These are phyloP conservation scores for Zychaea mexicana DNA, from an alignment of 371 early-diverging fungal genomes.

Conservation along the genomic window DNA sequence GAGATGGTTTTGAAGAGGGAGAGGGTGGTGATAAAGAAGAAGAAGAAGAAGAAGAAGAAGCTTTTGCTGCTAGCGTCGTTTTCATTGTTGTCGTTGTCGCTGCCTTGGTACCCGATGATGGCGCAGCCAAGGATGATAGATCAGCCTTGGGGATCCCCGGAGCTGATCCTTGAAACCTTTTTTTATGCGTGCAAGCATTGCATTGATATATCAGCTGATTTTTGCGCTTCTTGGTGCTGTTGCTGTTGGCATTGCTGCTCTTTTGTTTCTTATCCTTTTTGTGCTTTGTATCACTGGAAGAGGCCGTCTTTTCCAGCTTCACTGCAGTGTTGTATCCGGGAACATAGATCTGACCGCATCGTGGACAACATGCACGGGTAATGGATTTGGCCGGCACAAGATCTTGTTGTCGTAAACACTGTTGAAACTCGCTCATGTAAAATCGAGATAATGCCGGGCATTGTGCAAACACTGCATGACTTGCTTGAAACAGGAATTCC, in stretches of 20 bases:
- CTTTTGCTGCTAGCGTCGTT: neutral
- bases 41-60: neutral
- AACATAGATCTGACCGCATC: conserved; percentile 39
- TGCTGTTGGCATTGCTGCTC: neutral
- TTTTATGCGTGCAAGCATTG: conserved; percentile 21
- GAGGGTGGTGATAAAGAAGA: neutral
- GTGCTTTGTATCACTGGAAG: too few relatives aligned
- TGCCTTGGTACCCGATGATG: neutral
- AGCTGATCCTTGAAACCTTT: conserved; percentile 24
- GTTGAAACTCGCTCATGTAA: conserved; percentile 48
- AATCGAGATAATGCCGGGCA: conserved; percentile 40
- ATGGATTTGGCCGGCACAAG: conserved; percentile 23
- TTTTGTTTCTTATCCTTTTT: neutral
- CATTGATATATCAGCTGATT: conserved; percentile 27
- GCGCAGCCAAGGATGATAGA: neutral
- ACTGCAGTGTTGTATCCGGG: conserved; percentile 32
- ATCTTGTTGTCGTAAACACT: conserved; percentile 28
- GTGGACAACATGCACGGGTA: conserved; percentile 26
- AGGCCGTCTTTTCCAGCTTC: conserved; percentile 5
- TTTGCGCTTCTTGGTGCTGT: conserved; percentile 7
- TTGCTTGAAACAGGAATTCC: conserved; percentile 38
- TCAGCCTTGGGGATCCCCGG: conserved; percentile 15
- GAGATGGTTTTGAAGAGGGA: neutral
- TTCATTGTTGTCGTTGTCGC: conserved; percentile 2
- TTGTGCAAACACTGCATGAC: conserved; percentile 21